These are phyloP conservation scores for Microthlaspi erraticum DNA, from an alignment of 345 rosid species.

Conservation along the genomic window DNA sequence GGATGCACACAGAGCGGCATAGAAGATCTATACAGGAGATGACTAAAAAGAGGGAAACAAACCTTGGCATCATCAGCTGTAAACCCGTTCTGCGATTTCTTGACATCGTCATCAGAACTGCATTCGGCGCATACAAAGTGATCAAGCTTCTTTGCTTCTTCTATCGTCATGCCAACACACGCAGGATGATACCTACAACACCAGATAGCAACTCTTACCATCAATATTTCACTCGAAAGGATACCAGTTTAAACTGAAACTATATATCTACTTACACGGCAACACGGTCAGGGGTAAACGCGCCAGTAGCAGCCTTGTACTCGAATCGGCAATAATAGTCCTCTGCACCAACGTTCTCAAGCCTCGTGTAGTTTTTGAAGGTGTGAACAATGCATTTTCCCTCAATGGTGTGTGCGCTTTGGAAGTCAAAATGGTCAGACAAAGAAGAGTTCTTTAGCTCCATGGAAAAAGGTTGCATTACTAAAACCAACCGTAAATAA, in stretches of 20 bases:
- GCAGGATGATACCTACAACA: constrained; percentile 82
- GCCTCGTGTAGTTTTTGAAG: constrained; percentile 82
- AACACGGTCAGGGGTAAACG: constrained; percentile 80
- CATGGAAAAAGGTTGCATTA: no score
- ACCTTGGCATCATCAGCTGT: constrained; percentile 65
- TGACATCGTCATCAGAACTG: constrained; percentile 63
- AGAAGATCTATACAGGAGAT: no score
- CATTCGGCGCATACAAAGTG: constrained; percentile 79
- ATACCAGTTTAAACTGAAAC: not conserved
- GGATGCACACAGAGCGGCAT: constrained; percentile 14
- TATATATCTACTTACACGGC: constrained; percentile 68
- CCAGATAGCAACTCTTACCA: constrained; percentile 13
- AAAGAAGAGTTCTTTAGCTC: constrained; percentile 81
- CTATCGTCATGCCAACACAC: constrained; percentile 82
- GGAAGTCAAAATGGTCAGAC: constrained; percentile 78
- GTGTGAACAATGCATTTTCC: constrained; percentile 84
- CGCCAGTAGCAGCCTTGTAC: constrained; percentile 84
- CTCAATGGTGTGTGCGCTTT: constrained; percentile 84
- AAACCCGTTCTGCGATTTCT: constrained; percentile 59
- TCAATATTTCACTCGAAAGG: constrained; percentile 24
- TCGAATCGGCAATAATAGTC: constrained; percentile 85
- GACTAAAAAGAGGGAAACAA: constrained; percentile 27
- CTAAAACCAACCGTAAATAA: no score
- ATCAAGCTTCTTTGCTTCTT: constrained; percentile 81
- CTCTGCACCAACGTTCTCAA: constrained; percentile 83